These are phyloP conservation scores for Hamigera avellanea DNA, from an alignment of 495 filamentous ascomycete genomes.

Conservation along the genomic window DNA sequence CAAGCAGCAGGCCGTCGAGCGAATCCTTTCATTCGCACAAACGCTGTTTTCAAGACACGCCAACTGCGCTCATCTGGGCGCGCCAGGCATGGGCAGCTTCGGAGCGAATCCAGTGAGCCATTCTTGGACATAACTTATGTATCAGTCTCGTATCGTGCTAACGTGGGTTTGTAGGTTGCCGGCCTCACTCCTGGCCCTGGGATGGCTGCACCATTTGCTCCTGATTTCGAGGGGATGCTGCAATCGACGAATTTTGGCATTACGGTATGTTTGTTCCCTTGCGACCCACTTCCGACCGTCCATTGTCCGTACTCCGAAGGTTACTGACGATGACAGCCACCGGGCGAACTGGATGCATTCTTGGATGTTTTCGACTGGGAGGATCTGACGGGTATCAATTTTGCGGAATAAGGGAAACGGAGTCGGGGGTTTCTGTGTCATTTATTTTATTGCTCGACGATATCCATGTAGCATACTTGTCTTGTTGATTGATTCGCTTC, in stretches of 20 bases:
- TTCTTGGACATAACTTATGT: neutral
- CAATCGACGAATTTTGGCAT: slow-evolving; percentile 15
- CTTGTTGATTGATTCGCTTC: no score
- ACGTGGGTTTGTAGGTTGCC: slow-evolving; percentile 12
- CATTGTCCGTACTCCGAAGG: neutral
- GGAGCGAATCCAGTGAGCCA: slow-evolving; percentile 23
- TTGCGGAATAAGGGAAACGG: slow-evolving; percentile 12
- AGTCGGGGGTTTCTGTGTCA: no score
- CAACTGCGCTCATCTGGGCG: slow-evolving; percentile 25
- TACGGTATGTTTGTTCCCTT: slow-evolving; percentile 19
- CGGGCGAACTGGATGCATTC: slow-evolving; percentile 30
- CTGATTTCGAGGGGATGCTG: slow-evolving; percentile 17
- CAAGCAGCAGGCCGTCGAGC: slow-evolving; percentile 30
- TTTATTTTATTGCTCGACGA: neutral
- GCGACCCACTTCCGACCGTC: neutral
- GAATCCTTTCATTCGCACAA: slow-evolving; percentile 26
- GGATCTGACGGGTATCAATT: slow-evolving; percentile 25
- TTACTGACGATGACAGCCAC: slow-evolving; percentile 12
- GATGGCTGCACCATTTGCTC: slow-evolving; percentile 13
- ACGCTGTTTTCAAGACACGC: slow-evolving; percentile 26
- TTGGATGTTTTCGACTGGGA: slow-evolving; percentile 35
- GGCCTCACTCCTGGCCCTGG: slow-evolving; percentile 16
- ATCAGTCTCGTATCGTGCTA: no score
- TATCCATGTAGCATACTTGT: no score
- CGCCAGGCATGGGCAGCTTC: slow-evolving; percentile 21